Base-by-base conservation (phyloP, 139 green algal species). In the Chlamydomonas urium region DNA sequence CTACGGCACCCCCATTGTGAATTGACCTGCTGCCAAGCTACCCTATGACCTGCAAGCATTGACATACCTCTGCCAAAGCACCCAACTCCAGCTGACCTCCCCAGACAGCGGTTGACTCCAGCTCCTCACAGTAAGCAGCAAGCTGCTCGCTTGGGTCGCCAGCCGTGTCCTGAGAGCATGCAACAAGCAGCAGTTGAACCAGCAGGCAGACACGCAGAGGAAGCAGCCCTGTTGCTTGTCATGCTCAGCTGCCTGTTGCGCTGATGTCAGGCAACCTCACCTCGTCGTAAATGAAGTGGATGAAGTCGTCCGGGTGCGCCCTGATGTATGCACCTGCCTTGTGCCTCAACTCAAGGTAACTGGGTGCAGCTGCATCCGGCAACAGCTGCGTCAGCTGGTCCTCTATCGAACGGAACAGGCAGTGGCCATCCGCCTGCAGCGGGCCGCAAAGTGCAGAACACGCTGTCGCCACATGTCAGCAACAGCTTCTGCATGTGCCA, bases 361-460 rank as follows among this genome's bases (percentile, higher is more conserved):
- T 37, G 35, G 34, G 48, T 8, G 26, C 37, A 32, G n/a, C 36
- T 1, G 26, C 14, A 4, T 24, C 60, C 5, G 5, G 60, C 42
- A 35, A 6, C 28, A 48, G 70, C 63, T 78, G 66, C 38, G 29
- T 32, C 38, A 98, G 80, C 81, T 98, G 93, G 65, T 97, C 84
- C 69, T 95, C 90, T 37, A 97, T 24, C 0, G 92, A 84, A 28
- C 90, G 86, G 81, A 95, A 98, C 74, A 98, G 65, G 81, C 94
- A 98, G 87, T 98, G 90, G 0, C 94, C 94, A 67, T 98, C 94
- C 8, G 94, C 81, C 74, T 91, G 81, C 26, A n/a, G n/a, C n/a
- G n/a, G n/a, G n/a, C n/a, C n/a, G n/a, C n/a, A n/a, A n/a, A n/a
- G n/a, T n/a, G n/a, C n/a, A n/a, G n/a, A n/a, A n/a, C n/a, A n/a